Base-by-base conservation (phyloP, 768 basidiomycete genomes). In the Auricularia sp. region DNA sequence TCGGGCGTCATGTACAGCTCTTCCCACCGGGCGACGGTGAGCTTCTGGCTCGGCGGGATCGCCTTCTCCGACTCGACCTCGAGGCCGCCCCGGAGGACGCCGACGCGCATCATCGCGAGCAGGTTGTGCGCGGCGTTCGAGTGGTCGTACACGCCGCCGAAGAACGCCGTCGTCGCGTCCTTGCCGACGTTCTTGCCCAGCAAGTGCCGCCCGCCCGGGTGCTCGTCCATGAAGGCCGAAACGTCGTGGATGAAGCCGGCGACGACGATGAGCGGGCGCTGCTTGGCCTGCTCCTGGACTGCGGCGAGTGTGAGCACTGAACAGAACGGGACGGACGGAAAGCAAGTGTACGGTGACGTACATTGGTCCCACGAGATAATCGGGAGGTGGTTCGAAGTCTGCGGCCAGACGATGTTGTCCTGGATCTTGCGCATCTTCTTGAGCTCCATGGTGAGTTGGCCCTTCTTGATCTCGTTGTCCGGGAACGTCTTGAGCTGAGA, bases 161-260 rank as follows among this genome's bases (percentile, higher is more conserved):
- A 94, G 82, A 96, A 97, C 5, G 94, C 93, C 0, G 92, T 91
- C 3, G 93, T 93, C 2, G 90, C 94, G 70, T 96, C 94, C 73
- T 85, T 90, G 65, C 94, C 94, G 69, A 94, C 89, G 74, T 88
- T 82, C 75, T 90, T 90, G 69, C 85, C 83, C 65, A 98, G 77
- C 34, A 93, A 77, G 71, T 94, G 91, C 3, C 87, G 85, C 14
- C 94, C 94, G 69, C 94, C 94, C 3, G 94, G 94, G 73, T 97
- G 94, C 67, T 96, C 92, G 54, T 94, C 89, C 65, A 90, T 82
- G 78, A 96, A 97, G 18, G 81, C 76, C 0, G 87, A 81, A 54
- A 92, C 87, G 65, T 96, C 94, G 72, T 96, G 94, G 63, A 98
- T 95, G 80, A 93, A 94, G 16, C 94, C 94, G 42, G 92, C 88